Evolutionary conservation across 2,329 filamentous ascomycete genomes (phyloP).

Genomic region (Peltaster fructicola): DNA sequence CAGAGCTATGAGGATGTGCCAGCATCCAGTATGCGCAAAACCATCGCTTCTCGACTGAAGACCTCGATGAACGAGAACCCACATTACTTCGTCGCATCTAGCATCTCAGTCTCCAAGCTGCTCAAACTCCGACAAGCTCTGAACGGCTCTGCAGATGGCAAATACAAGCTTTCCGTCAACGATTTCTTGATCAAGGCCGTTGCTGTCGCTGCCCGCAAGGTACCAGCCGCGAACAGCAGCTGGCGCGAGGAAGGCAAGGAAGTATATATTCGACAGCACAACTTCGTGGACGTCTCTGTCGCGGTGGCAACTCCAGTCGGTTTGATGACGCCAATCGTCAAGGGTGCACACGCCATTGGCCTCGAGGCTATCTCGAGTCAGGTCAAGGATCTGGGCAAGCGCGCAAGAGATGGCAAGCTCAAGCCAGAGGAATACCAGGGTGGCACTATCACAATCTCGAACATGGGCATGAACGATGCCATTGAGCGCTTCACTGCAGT

Average conservation of each 20-base stretch:
- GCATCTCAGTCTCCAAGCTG: slow-evolving; percentile 84
- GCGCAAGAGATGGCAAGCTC: slow-evolving; percentile 89
- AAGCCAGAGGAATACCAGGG: slow-evolving; percentile 99
- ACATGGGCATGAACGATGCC: slow-evolving; percentile 99
- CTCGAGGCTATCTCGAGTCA: slow-evolving; percentile 72
- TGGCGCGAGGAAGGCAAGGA: slow-evolving; percentile 67
- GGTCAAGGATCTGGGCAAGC: slow-evolving; percentile 94
- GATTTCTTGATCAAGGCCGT: slow-evolving; percentile 98
- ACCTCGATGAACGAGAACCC: slow-evolving; percentile 87
- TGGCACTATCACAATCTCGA: slow-evolving; percentile 96
- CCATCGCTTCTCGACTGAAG: slow-evolving; percentile 77
- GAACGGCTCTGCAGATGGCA: slow-evolving; percentile 72
- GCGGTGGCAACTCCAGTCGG: slow-evolving; percentile 84
- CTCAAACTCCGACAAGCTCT: slow-evolving; percentile 89
- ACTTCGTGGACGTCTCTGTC: slow-evolving; percentile 84
- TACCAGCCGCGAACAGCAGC: slow-evolving; percentile 87
- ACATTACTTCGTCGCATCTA: slow-evolving; percentile 91
- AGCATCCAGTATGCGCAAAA: slow-evolving; percentile 89
- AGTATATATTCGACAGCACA: slow-evolving; percentile 75
- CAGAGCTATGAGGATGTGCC: slow-evolving; percentile 69
- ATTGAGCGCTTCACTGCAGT: slow-evolving; percentile 95
- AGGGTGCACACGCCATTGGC: slow-evolving; percentile 69
- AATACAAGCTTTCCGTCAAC: slow-evolving; percentile 99
- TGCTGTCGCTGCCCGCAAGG: slow-evolving; percentile 73
- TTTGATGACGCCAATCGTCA: slow-evolving; percentile 95